These are phyloP conservation scores for Musa balbisiana DNA, from an alignment of 202 grass and related monocot species.

Conservation along the genomic window DNA sequence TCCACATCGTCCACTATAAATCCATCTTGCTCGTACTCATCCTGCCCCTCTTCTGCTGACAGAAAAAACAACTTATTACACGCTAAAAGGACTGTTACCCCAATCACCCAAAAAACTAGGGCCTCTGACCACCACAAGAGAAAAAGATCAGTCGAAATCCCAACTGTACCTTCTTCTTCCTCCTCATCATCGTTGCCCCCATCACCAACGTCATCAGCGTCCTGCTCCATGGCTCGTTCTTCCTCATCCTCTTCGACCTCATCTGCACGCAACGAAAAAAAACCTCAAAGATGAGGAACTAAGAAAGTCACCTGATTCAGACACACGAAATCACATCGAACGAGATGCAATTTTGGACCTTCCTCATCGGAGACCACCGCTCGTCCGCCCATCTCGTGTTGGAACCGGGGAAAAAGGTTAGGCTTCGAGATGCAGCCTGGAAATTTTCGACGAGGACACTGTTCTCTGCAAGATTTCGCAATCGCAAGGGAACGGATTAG, in stretches of 20 bases:
- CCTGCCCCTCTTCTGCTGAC: slow-evolving; percentile 61
- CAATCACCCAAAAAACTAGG: neutral
- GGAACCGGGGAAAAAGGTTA: neutral
- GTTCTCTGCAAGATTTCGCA: neutral
- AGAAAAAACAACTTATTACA: slow-evolving; percentile 10
- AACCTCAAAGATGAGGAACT: neutral
- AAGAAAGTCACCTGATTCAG: neutral
- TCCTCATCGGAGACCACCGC: slow-evolving; percentile 78
- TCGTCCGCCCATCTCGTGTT: slow-evolving; percentile 41
- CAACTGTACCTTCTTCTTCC: slow-evolving; percentile 59
- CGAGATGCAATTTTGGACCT: slow-evolving; percentile 25
- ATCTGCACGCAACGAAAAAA: slow-evolving; percentile 23
- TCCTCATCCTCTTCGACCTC: slow-evolving; percentile 70
- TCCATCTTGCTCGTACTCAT: slow-evolving; percentile 96
- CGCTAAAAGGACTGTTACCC: neutral
- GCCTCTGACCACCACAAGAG: neutral
- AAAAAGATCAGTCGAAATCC: slow-evolving; percentile 10
- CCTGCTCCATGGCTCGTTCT: slow-evolving; percentile 28
- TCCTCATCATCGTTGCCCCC: slow-evolving; percentile 52
- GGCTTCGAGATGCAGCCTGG: neutral
- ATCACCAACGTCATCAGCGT: slow-evolving; percentile 33
- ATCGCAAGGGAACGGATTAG: neutral
- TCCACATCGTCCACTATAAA: slow-evolving; percentile 95
- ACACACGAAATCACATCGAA: neutral
- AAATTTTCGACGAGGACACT: neutral